Percentiles rank a stretch among this genome's conserved stretches.
Conservation (phyloP, 1,284 basidiomycete species). For the Microbotryum saponariae region DNA sequence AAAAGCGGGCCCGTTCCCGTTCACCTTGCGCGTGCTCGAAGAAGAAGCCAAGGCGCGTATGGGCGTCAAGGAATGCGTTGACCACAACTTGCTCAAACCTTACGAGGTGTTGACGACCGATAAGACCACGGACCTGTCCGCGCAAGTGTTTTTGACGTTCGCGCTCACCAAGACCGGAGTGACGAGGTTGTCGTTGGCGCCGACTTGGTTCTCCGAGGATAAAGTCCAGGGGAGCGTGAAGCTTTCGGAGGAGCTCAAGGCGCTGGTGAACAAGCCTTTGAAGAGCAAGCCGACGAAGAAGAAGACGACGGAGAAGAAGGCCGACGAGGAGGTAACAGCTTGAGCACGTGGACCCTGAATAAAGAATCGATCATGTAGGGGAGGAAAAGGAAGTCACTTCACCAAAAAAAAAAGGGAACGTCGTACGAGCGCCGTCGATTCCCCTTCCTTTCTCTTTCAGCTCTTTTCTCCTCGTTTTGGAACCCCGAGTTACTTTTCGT, state of each 20-base stretch:
- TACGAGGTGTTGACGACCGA: slow-evolving; percentile 58
- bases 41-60: slow-evolving; percentile 92
- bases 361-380: too few species aligned
- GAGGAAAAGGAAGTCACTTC: too few species aligned
- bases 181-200: slow-evolving; percentile 46
- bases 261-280: slow-evolving; percentile 65
- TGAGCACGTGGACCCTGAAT: too few species aligned
- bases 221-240: slow-evolving; percentile 81
- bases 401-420: too few species aligned
- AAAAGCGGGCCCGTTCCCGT: slow-evolving; percentile 95
- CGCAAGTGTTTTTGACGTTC: slow-evolving; percentile 36
- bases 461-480: too few species aligned
- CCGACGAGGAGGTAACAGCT: neutral
- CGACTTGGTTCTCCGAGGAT: slow-evolving; percentile 86
- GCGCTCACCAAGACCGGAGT: slow-evolving; percentile 38
- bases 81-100: slow-evolving; percentile 81
- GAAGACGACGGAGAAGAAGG: slow-evolving; percentile 56
- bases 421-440: too few species aligned
- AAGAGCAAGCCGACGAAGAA: slow-evolving; percentile 86
- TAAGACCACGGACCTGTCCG: slow-evolving; percentile 30
- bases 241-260: slow-evolving; percentile 74
- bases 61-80: slow-evolving; percentile 90
- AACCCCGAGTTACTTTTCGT: too few species aligned
- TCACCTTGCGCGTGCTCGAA: slow-evolving; percentile 87
- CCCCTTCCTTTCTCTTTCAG: too few species aligned